A percentile compares a stretch with the other conserved stretches of the same genome.
phyloP scores from a whole-genome alignment of 495 filamentous ascomycete genomes.

The Talaromyces stipitatus region DNA sequence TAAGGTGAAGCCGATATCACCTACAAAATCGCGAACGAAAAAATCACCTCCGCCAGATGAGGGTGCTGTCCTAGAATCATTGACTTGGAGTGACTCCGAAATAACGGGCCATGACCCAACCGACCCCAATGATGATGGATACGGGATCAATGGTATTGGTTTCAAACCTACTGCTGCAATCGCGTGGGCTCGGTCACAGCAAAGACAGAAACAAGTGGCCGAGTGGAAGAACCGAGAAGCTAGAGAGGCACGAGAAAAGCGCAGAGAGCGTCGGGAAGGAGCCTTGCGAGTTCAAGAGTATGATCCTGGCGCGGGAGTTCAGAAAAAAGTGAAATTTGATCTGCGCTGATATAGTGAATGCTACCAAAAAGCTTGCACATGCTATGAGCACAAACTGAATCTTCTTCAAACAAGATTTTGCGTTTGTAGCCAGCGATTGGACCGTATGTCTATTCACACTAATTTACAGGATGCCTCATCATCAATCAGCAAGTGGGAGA shows the following conservation, averaged over 20 bases:
- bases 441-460: not conserved
- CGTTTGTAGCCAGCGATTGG: not conserved
- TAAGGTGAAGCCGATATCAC: constrained; percentile 13
- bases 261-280: constrained; percentile 57
- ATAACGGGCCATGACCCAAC: constrained; percentile 74
- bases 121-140: constrained; percentile 69
- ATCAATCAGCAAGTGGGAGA: not conserved
- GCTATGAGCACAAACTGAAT: not conserved
- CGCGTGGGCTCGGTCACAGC: constrained; percentile 66
- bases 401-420: not conserved
- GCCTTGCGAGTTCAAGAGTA: constrained; percentile 21
- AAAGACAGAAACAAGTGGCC: constrained; percentile 70
- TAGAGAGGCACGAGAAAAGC: constrained; percentile 68
- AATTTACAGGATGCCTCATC: constrained; percentile 5
- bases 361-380: not conserved
- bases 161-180: constrained; percentile 83
- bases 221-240: constrained; percentile 81
- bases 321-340: constrained; percentile 40
- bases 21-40: constrained; percentile 22
- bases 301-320: constrained; percentile 26
- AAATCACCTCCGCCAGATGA: constrained; percentile 39
- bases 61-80: constrained; percentile 30
- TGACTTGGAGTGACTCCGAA: constrained; percentile 79
- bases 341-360: constrained; percentile 5
- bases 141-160: constrained; percentile 82